Evolutionary conservation across 495 filamentous ascomycete genomes (phyloP), one percentile per base, ranked within the genome.

Genomic region (Hypoxylon lienhwacheense): DNA sequence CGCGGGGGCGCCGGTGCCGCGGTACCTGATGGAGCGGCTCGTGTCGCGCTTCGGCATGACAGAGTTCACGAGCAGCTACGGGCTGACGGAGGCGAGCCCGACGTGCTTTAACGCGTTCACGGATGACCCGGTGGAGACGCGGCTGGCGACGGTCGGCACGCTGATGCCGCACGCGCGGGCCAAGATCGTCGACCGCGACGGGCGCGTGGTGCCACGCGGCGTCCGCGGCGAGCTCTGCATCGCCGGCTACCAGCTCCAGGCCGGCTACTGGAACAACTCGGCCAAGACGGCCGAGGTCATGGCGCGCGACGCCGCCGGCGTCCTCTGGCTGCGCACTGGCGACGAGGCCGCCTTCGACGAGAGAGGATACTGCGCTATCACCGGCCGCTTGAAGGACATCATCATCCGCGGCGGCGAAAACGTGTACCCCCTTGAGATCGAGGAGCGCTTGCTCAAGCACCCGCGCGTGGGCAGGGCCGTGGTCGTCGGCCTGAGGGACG

Each of bases 81-180:
- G 83, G 11, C 77, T 88, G n/a, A 88, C 85, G 1, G 85, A 88
- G 70, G 81, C 85, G 8, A 82, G 77, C 0, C 85, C 85, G 3
- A 86, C 85, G 4, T 85, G 83, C 63, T 87, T 87, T 72, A 88
- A 86, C 59, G 83, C 85, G 8, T 80, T 84, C 57, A 83, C 80
- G 2, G 77, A 80, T 33, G 85, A 88, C 54, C 76, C 79, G 4
- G 78, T 88, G 26, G 68, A 77, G 32, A 76, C 68, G 10, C 71
- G 82, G 19, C 66, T 88, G 7, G 77, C 73, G 1, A 88, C 85
- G 0, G 85, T 87, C 0, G 85, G 85, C 0, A 84, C 80, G 31
- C 67, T 87, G 15, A 74, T 88, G 71, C 85, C 85, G 11, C 85
- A 88, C 58, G 80, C 82, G 1, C 71, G 74, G 24, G 84, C 85